Percentiles rank a stretch among this genome's conserved stretches.
These are phyloP conservation scores for Fusarium torreyae DNA, from an alignment of 2,329 filamentous ascomycete genomes.

Conservation along the genomic window DNA sequence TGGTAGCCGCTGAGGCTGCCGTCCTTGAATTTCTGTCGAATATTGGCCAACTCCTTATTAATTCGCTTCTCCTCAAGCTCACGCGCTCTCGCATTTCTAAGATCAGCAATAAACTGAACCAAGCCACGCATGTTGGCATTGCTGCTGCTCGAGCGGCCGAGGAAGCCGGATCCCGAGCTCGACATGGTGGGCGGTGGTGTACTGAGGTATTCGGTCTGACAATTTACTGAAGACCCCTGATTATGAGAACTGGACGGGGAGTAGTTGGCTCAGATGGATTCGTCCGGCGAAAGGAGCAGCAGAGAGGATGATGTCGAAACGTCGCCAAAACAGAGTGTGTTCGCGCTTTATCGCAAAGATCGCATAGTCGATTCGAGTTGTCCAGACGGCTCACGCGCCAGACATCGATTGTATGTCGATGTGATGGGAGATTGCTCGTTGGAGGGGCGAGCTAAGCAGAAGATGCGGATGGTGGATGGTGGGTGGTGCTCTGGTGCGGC, in stretches of 20 bases:
- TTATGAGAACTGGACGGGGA: slow-evolving; percentile 33
- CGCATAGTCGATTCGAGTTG: slow-evolving; percentile 52
- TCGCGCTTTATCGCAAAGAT: slow-evolving; percentile 49
- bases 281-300: slow-evolving; percentile 24
- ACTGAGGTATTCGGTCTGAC: slow-evolving; percentile 31
- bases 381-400: slow-evolving; percentile 48
- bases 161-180: slow-evolving; percentile 71
- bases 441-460: slow-evolving; percentile 48
- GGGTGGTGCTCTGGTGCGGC: slow-evolving; percentile 37
- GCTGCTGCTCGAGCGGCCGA: slow-evolving; percentile 75
- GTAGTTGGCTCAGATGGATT: slow-evolving; percentile 27
- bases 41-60: slow-evolving; percentile 99
- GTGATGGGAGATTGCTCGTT: slow-evolving; percentile 44
- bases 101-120: slow-evolving; percentile 97
- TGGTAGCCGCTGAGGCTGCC: slow-evolving; percentile 95
- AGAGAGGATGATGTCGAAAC: slow-evolving; percentile 27
- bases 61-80: slow-evolving; percentile 99
- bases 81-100: slow-evolving; percentile 93
- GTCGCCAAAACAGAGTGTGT: slow-evolving; percentile 46
- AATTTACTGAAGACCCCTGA: slow-evolving; percentile 47
- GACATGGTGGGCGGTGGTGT: slow-evolving; percentile 62
- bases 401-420: slow-evolving; percentile 50
- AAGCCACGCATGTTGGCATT: slow-evolving; percentile 84
- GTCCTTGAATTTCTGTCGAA: slow-evolving; percentile 98
- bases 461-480: slow-evolving; percentile 48